Percentiles rank a stretch among this genome's conserved stretches.
phyloP scores from a whole-genome alignment of 78 protist genomes.

The Isochrysis galbana region DNA sequence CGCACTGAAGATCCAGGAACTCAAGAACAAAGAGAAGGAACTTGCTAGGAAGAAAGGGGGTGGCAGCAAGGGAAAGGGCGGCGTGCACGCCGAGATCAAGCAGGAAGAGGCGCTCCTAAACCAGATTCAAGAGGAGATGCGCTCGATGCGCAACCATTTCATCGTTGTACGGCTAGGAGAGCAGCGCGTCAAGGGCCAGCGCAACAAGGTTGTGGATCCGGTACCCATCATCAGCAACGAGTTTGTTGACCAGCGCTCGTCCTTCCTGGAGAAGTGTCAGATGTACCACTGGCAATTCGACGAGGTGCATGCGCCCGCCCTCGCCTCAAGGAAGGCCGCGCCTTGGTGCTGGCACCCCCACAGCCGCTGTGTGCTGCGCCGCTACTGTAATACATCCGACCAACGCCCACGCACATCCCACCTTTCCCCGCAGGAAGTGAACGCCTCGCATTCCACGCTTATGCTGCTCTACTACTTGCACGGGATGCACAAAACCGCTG shows the following conservation, averaged over 20 bases:
- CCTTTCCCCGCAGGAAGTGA: no score
- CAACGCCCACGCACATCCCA: no score
- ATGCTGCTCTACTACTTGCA: slow-evolving; percentile 29
- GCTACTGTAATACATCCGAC: no score
- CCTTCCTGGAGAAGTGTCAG: slow-evolving; percentile 28
- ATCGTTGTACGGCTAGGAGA: slow-evolving; percentile 3
- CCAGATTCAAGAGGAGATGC: slow-evolving; percentile 9
- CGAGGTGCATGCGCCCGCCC: no score
- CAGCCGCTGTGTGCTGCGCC: no score
- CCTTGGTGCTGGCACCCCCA: no score
- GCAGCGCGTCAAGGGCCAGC: neutral
- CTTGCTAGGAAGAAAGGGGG: neutral
- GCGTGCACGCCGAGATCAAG: neutral
- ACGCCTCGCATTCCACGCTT: slow-evolving; percentile 21
- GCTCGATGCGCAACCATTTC: slow-evolving; percentile 28
- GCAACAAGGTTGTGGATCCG: neutral
- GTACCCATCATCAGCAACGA: neutral
- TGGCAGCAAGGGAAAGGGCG: neutral
- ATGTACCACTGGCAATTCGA: slow-evolving; percentile 32
- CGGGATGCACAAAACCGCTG: neutral
- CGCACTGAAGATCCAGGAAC: neutral
- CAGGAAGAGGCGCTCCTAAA: neutral
- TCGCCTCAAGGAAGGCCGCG: no score
- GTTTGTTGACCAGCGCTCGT: neutral
- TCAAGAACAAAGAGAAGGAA: neutral